Base-by-base conservation (phyloP, 2,329 filamentous ascomycete genomes). In the Ceratocystis eucalypticola region DNA sequence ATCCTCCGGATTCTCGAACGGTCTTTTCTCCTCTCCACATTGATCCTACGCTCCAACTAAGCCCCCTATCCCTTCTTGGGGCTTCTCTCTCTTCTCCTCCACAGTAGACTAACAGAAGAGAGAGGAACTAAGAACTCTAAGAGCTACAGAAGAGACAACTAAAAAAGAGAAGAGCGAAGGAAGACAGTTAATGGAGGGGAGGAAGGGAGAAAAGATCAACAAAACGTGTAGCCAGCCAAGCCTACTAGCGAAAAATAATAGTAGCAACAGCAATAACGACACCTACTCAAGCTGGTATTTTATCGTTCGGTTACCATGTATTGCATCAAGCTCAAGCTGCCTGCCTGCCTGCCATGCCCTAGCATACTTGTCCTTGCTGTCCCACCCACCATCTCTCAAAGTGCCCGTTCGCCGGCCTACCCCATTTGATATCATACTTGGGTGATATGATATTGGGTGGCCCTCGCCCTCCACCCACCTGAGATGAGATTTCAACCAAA, bases 1-100 rank as follows among this genome's bases (percentile, higher is more conserved):
- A 50, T 67, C 65, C 65, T 66, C 44, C 22, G 12, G 25, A 61
- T 45, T 64, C 65, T 67, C 61, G 65, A 67, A 64, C 48, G 50
- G 61, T 46, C 59, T 66, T 33, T 66, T 66, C 50, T 62, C 65
- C 61, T 61, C 55, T 66, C 45, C 48, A 48, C 44, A 41, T 30
- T 41, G 28, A 65, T 65, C 64, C 48, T 30, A 28, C 64, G 64
- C 37, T 41, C 37, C 37, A 57, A 41, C 55, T 50, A 22, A 50
- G 22, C 46, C 64, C 57, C 41, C 55, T 61, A 53, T 48, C 55
- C 64, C 45, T 46, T 50, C 28, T 28, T 55, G 10, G 8, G n/a
- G 3, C 61, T 45, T 55, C 44, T 63, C 45, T 61, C 50, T 67
- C 65, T 22, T 64, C 46, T 67, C 65, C 59, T 66, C 65, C 64